Percentiles rank a stretch among this genome's conserved stretches.
Conservation (phyloP, 495 filamentous ascomycete genomes). For the Annulohypoxylon stygium region DNA sequence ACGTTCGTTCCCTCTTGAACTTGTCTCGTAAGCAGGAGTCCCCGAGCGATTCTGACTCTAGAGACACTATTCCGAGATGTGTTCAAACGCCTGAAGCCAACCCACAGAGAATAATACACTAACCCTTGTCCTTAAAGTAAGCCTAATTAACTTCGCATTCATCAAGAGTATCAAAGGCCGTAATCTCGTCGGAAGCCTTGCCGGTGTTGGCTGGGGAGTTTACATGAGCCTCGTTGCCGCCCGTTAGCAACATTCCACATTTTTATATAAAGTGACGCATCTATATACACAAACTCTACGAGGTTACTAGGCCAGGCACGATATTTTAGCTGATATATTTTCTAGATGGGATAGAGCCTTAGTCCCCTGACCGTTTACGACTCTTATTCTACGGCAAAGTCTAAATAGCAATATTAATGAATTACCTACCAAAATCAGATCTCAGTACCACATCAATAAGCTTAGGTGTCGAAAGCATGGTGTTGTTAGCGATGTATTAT, state of each 20-base stretch:
- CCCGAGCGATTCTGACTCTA: background rate
- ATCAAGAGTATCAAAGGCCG: slow-evolving; percentile 79
- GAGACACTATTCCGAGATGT: background rate
- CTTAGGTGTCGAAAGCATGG: background rate
- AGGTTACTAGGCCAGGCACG: background rate
- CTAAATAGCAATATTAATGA: background rate
- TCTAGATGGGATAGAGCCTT: too few relatives aligned
- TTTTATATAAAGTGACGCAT: too few relatives aligned
- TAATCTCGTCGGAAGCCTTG: slow-evolving; percentile 80
- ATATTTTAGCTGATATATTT: too few relatives aligned
- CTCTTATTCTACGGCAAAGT: background rate
- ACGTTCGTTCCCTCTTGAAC: background rate
- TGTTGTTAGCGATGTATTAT: background rate
- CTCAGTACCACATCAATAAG: background rate
- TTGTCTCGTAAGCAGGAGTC: background rate
- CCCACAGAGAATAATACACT: background rate
- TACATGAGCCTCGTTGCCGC: slow-evolving; percentile 81
- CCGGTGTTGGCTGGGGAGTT: slow-evolving; percentile 87
- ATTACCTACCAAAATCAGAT: background rate
- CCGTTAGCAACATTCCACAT: background rate
- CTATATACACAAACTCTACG: too few relatives aligned
- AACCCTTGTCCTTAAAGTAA: slow-evolving; percentile 59
- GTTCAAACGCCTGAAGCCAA: background rate
- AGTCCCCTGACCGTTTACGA: too few relatives aligned
- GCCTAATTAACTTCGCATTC: slow-evolving; percentile 80